Evolutionary conservation across 2,329 filamentous ascomycete species (phyloP).

Genomic region (Scytalidium lignicola): DNA sequence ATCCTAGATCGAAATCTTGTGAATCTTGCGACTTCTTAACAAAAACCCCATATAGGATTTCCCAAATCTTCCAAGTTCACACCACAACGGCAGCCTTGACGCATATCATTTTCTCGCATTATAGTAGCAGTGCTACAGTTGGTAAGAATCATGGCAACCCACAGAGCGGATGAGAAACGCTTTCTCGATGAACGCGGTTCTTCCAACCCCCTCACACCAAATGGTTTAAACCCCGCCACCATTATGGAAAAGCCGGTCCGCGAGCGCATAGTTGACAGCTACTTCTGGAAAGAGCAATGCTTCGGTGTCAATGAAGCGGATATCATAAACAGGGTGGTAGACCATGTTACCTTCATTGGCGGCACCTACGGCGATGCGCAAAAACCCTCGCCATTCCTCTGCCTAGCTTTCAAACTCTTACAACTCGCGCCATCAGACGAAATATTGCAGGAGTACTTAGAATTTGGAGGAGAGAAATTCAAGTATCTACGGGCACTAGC

Average conservation of each 20-base stretch:
- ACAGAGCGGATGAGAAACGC: constrained; percentile 73
- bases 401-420: constrained; percentile 88
- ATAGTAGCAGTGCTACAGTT: neutral
- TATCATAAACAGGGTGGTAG: constrained; percentile 83
- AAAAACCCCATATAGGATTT: neutral
- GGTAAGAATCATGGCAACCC: constrained; percentile 33
- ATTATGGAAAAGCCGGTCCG: constrained; percentile 94
- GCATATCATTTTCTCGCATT: neutral
- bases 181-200: constrained; percentile 92
- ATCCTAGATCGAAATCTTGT: neutral
- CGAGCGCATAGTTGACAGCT: constrained; percentile 90
- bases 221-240: constrained; percentile 89
- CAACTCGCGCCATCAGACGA: constrained; percentile 78
- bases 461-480: constrained; percentile 68
- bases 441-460: constrained; percentile 74
- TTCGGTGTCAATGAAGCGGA: constrained; percentile 85
- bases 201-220: constrained; percentile 66
- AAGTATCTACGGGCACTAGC: constrained; percentile 88
- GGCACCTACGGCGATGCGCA: constrained; percentile 82
- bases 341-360: constrained; percentile 75
- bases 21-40: neutral
- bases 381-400: constrained; percentile 87
- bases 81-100: neutral
- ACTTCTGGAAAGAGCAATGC: constrained; percentile 99
- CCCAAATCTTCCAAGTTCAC: neutral